Percentiles rank a stretch among this genome's conserved stretches.
Conservation (phyloP, 371 early-diverging fungal genomes). For the Umbelopsis sp. region DNA sequence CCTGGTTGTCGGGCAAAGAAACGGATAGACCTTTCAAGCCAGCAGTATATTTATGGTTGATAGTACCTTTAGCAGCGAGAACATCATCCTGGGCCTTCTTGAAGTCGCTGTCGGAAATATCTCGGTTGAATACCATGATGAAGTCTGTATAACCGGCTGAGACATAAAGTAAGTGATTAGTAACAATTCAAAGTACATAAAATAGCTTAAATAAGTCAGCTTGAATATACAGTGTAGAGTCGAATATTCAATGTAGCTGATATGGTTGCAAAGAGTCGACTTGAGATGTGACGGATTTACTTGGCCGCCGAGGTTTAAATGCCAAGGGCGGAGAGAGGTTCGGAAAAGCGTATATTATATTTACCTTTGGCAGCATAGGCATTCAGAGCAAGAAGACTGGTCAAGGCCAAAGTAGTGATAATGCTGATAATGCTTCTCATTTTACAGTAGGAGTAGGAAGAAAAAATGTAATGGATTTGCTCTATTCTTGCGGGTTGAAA, state of each 20-base stretch:
- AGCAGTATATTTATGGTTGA: conserved; percentile 25
- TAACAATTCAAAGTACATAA: neutral
- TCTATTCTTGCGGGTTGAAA: no score
- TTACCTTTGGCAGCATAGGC: conserved; percentile 13
- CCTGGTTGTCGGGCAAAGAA: conserved; percentile 25
- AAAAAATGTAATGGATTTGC: neutral
- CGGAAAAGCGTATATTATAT: neutral
- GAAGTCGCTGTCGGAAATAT: conserved; percentile 21
- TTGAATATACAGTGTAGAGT: no score
- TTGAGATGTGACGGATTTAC: no score
- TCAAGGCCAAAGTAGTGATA: neutral
- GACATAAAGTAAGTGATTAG: neutral
- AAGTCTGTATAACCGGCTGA: conserved; percentile 23
- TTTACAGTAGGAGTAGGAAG: neutral
- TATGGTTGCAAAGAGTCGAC: no score
- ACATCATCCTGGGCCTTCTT: conserved; percentile 28
- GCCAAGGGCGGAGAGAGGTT: neutral
- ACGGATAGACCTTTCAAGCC: conserved; percentile 29
- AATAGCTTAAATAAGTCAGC: neutral
- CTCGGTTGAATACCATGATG: conserved; percentile 30
- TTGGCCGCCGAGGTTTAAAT: neutral
- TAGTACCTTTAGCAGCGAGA: conserved; percentile 26
- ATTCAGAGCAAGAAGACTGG: neutral
- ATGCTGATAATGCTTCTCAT: conserved; percentile 7
- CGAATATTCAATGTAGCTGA: no score